Conservation (phyloP, 164 flowering plant species). For the Sextonia rubra region DNA sequence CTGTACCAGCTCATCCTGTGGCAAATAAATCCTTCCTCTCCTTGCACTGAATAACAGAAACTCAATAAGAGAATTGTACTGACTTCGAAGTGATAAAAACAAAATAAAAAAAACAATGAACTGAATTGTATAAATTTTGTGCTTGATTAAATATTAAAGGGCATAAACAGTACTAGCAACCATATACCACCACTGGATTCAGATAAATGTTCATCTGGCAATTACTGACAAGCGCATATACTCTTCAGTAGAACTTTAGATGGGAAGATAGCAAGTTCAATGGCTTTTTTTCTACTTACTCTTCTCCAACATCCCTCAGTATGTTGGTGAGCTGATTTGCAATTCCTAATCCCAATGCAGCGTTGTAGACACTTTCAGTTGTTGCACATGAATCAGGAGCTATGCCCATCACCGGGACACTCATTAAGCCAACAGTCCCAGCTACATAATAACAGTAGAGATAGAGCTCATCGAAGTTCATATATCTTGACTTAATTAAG, state of each 20-base stretch:
- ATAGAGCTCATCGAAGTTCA: constrained; percentile 81
- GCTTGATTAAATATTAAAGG: not conserved
- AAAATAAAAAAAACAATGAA: not conserved
- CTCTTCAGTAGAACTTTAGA: no score
- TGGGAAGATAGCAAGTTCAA: not conserved
- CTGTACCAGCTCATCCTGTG: constrained; percentile 79
- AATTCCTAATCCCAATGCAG: constrained; percentile 78
- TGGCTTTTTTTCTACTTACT: constrained; percentile 44
- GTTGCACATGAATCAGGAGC: constrained; percentile 66
- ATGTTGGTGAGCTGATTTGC: constrained; percentile 92
- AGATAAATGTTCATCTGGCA: not conserved
- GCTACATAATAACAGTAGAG: constrained; percentile 91
- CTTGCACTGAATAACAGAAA: constrained; percentile 45
- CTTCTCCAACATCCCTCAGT: constrained; percentile 92
- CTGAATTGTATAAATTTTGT: not conserved
- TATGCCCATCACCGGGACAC: constrained; percentile 93
- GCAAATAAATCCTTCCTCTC: constrained; percentile 76
- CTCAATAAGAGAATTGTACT: not conserved
- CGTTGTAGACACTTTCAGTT: constrained; percentile 71
- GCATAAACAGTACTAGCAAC: no score
- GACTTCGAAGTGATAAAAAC: not conserved
- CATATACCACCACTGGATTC: not conserved
- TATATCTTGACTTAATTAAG: constrained; percentile 76
- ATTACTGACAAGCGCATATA: not conserved
- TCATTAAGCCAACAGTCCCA: constrained; percentile 92